Evolutionary conservation across 78 protist genomes (phyloP), one percentile per base, ranked within the genome.

Genomic region (Parvularia atlantis): DNA sequence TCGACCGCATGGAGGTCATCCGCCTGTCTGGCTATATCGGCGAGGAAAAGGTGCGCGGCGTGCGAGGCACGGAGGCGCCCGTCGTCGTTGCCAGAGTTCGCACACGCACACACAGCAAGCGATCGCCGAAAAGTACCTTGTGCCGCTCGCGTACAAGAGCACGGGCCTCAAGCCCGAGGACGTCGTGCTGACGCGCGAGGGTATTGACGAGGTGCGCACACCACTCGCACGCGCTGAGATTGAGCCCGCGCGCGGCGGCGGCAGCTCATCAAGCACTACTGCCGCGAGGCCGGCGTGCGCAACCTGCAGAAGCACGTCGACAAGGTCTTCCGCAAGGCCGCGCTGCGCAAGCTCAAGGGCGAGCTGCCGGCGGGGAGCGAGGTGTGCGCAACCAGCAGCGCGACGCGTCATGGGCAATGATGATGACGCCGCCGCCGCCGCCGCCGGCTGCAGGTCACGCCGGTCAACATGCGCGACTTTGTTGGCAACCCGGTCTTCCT

Each of bases 1-100:
- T 81, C 53, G 96, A 93, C 48, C 84, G 98, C 43, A 93, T 93
- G 98, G 98, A 91, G 69, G 90, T 91, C 22, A 40, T 84, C 14
- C 53, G 65, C 0, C 65, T 87, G 53, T 31, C 70, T 6, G 88
- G 87, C 22, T 86, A 86, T 44, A 19, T 19, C 43, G 20, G 20
- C 19, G 9, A 9, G 20, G 62, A 35, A 33, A 31, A 43, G 6
- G 20, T 17, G 30, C 33, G 6, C 48, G 5, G 44, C 5, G 48
- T 5, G 56, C 26, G 31, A 5, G 26, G 6, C 16, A 7, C 14
- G 19, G 24, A 11, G 57, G 24, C 58, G 58, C 24, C 24, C 58
- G 24, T 53, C 58, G 24, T 53, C 24, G 33, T 26, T 70, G 26
- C n/a, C 6, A n/a, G 43, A 24, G 46, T 2, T 48, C 28, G 7